Evolutionary conservation across 306 rosid species (phyloP).

Genomic region (Lathyrus tuberosus): DNA sequence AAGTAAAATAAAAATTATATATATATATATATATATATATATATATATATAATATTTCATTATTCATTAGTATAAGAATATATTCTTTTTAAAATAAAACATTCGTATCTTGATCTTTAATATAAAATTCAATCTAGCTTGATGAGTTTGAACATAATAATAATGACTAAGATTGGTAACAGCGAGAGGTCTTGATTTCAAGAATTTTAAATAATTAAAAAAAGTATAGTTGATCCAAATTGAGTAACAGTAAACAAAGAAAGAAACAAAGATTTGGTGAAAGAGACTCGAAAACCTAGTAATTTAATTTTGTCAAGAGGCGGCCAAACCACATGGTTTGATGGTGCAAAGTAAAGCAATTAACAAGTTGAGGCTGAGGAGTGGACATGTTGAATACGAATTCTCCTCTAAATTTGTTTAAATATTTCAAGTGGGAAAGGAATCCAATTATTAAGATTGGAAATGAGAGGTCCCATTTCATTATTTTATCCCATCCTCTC

Average conservation of each 20-base stretch:
- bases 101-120: no score
- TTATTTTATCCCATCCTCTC: slow-evolving; percentile 26
- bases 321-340: slow-evolving; percentile 9
- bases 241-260: slow-evolving; percentile 16
- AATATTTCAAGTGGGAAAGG: slow-evolving; percentile 27
- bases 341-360: background rate
- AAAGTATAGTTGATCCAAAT: slow-evolving; percentile 3
- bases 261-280: slow-evolving; percentile 26
- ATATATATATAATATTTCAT: no score
- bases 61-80: no score
- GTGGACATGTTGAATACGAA: slow-evolving; percentile 31
- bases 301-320: background rate
- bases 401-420: background rate
- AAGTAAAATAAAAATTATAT: no score
- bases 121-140: background rate
- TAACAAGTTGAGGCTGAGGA: slow-evolving; percentile 13
- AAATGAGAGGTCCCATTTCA: slow-evolving; percentile 27
- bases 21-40: no score
- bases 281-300: slow-evolving; percentile 12
- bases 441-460: slow-evolving; percentile 20
- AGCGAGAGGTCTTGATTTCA: background rate
- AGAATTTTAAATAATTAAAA: background rate
- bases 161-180: background rate
- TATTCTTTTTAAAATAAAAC: no score
- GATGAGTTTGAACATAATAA: background rate